These are phyloP conservation scores for Lentinula sp. DNA, from an alignment of 768 basidiomycete genomes.

Conservation along the genomic window DNA sequence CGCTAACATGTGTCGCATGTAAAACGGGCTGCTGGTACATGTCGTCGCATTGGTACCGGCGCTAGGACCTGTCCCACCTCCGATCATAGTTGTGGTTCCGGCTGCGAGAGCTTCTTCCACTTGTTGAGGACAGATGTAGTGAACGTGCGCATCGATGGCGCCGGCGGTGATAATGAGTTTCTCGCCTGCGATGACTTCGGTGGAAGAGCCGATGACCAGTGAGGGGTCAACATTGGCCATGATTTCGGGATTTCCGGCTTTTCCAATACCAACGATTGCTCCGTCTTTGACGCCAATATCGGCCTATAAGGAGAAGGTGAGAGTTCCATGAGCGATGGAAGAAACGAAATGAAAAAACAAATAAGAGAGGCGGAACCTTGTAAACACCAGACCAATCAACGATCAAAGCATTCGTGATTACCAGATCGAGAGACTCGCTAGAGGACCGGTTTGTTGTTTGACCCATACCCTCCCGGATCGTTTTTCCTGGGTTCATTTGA, in stretches of 20 bases:
- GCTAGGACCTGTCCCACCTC: conserved; percentile 92
- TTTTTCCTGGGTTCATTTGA: conserved; percentile 54
- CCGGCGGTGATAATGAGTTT: conserved; percentile 92
- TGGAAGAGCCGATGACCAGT: conserved; percentile 83
- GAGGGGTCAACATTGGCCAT: conserved; percentile 73
- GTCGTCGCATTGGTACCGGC: conserved; percentile 91
- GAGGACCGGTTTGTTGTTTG: conserved; percentile 74
- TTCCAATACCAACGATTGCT: conserved; percentile 83
- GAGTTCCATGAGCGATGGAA: not conserved
- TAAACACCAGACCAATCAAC: conserved; percentile 94
- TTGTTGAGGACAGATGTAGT: conserved; percentile 94
- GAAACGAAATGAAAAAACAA: not conserved
- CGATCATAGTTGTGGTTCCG: conserved; percentile 91
- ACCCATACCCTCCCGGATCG: conserved; percentile 95
- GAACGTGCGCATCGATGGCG: conserved; percentile 86
- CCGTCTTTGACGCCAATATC: conserved; percentile 92
- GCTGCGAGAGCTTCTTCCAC: conserved; percentile 78
- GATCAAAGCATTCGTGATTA: conserved; percentile 93
- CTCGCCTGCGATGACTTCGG: conserved; percentile 95
- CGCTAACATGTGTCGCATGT: conserved; percentile 85
- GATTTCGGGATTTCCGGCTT: conserved; percentile 93
- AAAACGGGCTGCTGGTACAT: conserved; percentile 87
- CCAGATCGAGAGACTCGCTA: conserved; percentile 72
- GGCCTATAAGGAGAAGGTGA: conserved; percentile 45
- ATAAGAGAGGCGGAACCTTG: conserved; percentile 48